These are phyloP conservation scores for Mycena sp. DNA, from an alignment of 1,284 basidiomycete genomes.

Conservation along the genomic window DNA sequence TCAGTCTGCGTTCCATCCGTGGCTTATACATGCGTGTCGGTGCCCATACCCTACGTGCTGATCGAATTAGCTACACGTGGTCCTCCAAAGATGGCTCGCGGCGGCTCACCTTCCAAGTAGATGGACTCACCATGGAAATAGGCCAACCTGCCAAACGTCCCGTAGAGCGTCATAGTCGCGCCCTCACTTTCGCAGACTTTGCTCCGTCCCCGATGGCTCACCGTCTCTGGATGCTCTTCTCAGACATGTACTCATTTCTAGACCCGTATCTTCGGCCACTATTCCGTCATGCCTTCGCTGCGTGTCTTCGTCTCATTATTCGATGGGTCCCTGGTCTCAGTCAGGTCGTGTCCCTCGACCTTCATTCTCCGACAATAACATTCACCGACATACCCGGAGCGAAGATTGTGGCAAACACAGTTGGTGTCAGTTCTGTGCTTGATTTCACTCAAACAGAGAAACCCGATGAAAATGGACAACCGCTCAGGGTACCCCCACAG, in stretches of 20 bases:
- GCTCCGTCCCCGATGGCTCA: slow-evolving; percentile 64
- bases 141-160: slow-evolving; percentile 36
- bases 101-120: slow-evolving; percentile 66
- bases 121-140: slow-evolving; percentile 67
- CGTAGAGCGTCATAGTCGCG: slow-evolving; percentile 25
- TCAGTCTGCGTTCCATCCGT: slow-evolving; percentile 79
- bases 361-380: slow-evolving; percentile 61
- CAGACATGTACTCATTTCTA: slow-evolving; percentile 52
- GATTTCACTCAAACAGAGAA: slow-evolving; percentile 61
- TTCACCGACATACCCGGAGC: slow-evolving; percentile 60
- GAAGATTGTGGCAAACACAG: slow-evolving; percentile 57
- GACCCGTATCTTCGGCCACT: slow-evolving; percentile 71
- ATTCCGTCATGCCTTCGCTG: slow-evolving; percentile 63
- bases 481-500: slow-evolving; percentile 37
- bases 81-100: slow-evolving; percentile 56
- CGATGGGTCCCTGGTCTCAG: slow-evolving; percentile 71
- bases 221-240: slow-evolving; percentile 57
- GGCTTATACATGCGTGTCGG: slow-evolving; percentile 74
- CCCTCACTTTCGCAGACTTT: slow-evolving; percentile 32
- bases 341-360: slow-evolving; percentile 72
- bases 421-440: slow-evolving; percentile 64
- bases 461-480: slow-evolving; percentile 35
- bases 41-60: slow-evolving; percentile 62
- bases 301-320: slow-evolving; percentile 65
- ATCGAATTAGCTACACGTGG: slow-evolving; percentile 72